Base-by-base conservation (phyloP, 139 green algal species). In the Astrephomene gubernaculifera region DNA sequence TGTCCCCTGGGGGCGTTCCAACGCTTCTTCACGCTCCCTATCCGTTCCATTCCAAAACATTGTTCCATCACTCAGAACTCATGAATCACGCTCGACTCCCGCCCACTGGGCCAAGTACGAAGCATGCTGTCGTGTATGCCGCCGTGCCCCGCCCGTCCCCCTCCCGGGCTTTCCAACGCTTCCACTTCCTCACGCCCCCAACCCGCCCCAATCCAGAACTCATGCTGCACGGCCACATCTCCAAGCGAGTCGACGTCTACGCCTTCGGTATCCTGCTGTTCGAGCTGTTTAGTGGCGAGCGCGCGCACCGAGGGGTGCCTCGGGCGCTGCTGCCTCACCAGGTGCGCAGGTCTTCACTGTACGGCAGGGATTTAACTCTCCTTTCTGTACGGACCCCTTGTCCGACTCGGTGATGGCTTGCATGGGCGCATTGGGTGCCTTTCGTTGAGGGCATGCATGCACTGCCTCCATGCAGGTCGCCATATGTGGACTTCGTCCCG, bases 241-340 rank as follows among this genome's bases (percentile, higher is more conserved):
- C 49, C 60, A 72, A 72, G 76, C 76, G 76, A 0, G 76, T 83
- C 17, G 76, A 83, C 39, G 76, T 83, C 41, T 83, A 73, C 60
- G 76, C 76, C 1, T 72, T 64, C 41, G 76, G 60, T 21, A 44
- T 83, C 29, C 12, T 83, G 45, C 71, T 89, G 35, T 89, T 43
- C 69, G 76, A 83, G 76, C 76, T 89, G 35, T 83, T 86, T 44
- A 89, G 57, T 0, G 85, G 85, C 3, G 85, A 82, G 2, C 36
- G 76, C 36, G 85, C 85, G 5, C 82, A 89, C 68, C 57, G 82
- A 4, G 78, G 85, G 41, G 60, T 73, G 76, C 63, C 52, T 19
- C 14, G 52, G 12, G 71, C 57, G 72, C 73, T 69, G 36, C 71
- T 75, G 43, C 53, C 72, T 31, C 71, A 76, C 38, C 83, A 88